These are phyloP conservation scores for Spatholobus suberectus DNA, from an alignment of 306 rosid species.

Conservation along the genomic window DNA sequence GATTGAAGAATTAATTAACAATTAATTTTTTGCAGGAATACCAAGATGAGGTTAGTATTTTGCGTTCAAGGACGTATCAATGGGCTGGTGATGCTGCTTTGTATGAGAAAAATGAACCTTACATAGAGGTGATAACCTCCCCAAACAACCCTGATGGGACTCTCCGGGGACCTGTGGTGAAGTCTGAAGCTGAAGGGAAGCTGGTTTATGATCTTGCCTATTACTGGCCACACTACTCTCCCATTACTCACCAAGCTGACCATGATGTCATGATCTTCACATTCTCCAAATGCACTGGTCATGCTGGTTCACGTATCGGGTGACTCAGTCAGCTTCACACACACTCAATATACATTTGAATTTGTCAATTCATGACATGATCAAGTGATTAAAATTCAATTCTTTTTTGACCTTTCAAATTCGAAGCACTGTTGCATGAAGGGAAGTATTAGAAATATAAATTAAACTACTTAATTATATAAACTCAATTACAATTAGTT, in stretches of 20 bases:
- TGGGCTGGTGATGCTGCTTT: slow-evolving; percentile 80
- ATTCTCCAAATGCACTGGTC: slow-evolving; percentile 90
- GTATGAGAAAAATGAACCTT: slow-evolving; percentile 58
- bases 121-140: slow-evolving; percentile 73
- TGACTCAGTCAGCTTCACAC: slow-evolving; percentile 21
- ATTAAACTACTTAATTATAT: background rate
- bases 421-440: background rate
- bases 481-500: background rate
- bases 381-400: background rate
- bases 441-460: background rate
- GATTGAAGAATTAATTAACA: background rate
- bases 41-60: slow-evolving; percentile 46
- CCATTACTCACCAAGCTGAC: slow-evolving; percentile 61
- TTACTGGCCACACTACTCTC: slow-evolving; percentile 88
- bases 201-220: slow-evolving; percentile 77
- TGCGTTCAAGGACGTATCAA: slow-evolving; percentile 61
- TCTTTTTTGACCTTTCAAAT: no score
- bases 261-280: slow-evolving; percentile 82
- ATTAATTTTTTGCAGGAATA: slow-evolving; percentile 58
- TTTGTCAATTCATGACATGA: background rate
- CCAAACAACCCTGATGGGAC: slow-evolving; percentile 91
- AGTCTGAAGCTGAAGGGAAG: slow-evolving; percentile 44
- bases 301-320: slow-evolving; percentile 95
- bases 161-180: slow-evolving; percentile 52
- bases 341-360: background rate